Percentiles rank a stretch among this genome's conserved stretches.
Evolutionary conservation across 768 basidiomycete species (phyloP).

Genomic region (Lentinula sp.): DNA sequence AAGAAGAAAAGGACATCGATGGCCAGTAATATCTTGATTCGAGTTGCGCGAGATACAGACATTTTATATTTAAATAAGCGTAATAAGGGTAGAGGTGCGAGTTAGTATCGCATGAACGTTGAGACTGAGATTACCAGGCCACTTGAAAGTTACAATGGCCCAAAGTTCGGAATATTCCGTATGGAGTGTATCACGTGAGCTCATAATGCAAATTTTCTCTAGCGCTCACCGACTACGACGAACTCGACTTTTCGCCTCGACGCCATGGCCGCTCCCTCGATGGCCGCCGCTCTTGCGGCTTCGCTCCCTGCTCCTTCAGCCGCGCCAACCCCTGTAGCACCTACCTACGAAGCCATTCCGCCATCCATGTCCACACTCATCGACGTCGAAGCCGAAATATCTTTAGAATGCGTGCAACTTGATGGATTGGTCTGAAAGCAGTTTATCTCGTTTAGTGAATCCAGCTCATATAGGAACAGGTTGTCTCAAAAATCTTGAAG

Average conservation of each 20-base stretch:
- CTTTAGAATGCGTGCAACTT: slow-evolving; percentile 72
- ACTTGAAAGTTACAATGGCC: background rate
- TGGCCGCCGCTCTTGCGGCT: slow-evolving; percentile 91
- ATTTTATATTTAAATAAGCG: slow-evolving; percentile 12
- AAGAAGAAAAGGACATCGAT: slow-evolving; percentile 89
- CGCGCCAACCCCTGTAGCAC: slow-evolving; percentile 53
- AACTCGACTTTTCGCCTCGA: slow-evolving; percentile 11
- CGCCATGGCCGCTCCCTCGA: slow-evolving; percentile 67
- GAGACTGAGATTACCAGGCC: background rate
- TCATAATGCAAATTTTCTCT: background rate
- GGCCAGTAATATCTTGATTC: slow-evolving; percentile 69
- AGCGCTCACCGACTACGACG: background rate
- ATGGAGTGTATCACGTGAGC: background rate
- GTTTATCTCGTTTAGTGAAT: background rate
- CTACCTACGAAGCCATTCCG: slow-evolving; percentile 82
- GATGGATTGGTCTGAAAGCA: slow-evolving; percentile 70
- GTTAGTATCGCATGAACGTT: background rate
- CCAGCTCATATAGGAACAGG: slow-evolving; percentile 37
- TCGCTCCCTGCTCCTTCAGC: slow-evolving; percentile 64
- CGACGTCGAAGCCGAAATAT: slow-evolving; percentile 89
- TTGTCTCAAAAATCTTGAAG: slow-evolving; percentile 90
- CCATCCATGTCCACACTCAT: slow-evolving; percentile 89
- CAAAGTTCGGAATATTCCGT: background rate
- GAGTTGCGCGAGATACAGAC: slow-evolving; percentile 58
- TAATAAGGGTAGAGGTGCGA: background rate